A percentile compares a stretch with the other conserved stretches of the same genome.
Conservation (phyloP, 768 basidiomycete genomes). For the Vararia minispora region DNA sequence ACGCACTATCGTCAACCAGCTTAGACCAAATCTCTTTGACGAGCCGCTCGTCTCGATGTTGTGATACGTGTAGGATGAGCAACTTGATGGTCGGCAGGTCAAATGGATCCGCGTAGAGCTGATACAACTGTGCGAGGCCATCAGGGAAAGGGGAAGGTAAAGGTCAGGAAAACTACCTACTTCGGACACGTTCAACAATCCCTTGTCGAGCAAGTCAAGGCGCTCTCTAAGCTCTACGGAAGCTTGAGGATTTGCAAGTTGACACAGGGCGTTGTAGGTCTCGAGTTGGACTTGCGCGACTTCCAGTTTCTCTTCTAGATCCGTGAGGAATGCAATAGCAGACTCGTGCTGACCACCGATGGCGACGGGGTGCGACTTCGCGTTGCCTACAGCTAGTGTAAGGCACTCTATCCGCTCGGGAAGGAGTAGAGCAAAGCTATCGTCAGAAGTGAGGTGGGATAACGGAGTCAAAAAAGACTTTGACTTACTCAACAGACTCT, state of each 20-base stretch:
- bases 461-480: no score
- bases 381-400: slow-evolving; percentile 89
- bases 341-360: slow-evolving; percentile 69
- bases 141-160: slow-evolving; percentile 1
- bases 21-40: slow-evolving; percentile 83
- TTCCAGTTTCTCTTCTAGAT: slow-evolving; percentile 92
- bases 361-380: slow-evolving; percentile 86
- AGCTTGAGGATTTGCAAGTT: slow-evolving; percentile 41
- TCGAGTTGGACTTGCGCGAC: slow-evolving; percentile 97
- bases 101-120: slow-evolving; percentile 79
- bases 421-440: slow-evolving; percentile 56
- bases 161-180: slow-evolving; percentile 31
- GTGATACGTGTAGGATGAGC: slow-evolving; percentile 86
- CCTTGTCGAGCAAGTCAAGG: slow-evolving; percentile 45
- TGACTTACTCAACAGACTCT: slow-evolving; percentile 68
- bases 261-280: slow-evolving; percentile 56
- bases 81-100: slow-evolving; percentile 77
- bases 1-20: slow-evolving; percentile 70
- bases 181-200: slow-evolving; percentile 74
- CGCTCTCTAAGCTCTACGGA: slow-evolving; percentile 49
- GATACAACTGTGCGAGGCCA: slow-evolving; percentile 53
- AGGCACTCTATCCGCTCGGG: slow-evolving; percentile 81
- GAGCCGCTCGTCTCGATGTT: slow-evolving; percentile 77
- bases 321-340: slow-evolving; percentile 91
- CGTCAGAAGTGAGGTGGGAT: background rate